A percentile compares a stretch with the other conserved stretches of the same genome.
These are phyloP conservation scores for Breviolum minutum DNA, from an alignment of 73 alveolate species.

Conservation along the genomic window DNA sequence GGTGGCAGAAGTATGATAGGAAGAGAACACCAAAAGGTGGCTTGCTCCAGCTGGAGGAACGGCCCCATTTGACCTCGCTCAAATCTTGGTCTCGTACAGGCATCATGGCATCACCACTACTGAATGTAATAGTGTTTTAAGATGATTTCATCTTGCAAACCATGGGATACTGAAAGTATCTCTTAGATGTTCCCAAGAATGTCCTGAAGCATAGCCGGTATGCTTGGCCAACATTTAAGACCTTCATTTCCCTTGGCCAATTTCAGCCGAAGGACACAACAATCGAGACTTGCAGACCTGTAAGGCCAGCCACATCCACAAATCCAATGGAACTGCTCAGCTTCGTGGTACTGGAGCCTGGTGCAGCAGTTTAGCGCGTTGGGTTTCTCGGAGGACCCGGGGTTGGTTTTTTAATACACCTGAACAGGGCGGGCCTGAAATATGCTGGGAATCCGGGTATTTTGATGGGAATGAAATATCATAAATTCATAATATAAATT, in stretches of 20 bases:
- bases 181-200: too few relatives aligned
- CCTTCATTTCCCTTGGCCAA: too few relatives aligned
- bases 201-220: neutral
- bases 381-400: neutral
- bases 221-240: too few relatives aligned
- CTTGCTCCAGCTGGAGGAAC: conserved; percentile 62
- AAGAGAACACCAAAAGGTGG: conserved; percentile 53
- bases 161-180: too few relatives aligned
- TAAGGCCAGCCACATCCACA: conserved; percentile 5
- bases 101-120: neutral
- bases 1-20: neutral
- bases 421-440: too few relatives aligned
- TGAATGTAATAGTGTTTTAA: too few relatives aligned
- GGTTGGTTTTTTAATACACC: too few relatives aligned
- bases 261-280: neutral
- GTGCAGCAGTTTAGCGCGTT: neutral
- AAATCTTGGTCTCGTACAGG: neutral
- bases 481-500: too few relatives aligned
- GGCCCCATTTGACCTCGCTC: neutral
- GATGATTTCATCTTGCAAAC: too few relatives aligned
- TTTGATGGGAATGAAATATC: too few relatives aligned
- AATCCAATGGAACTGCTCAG: neutral
- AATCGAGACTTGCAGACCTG: neutral
- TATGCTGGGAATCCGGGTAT: too few relatives aligned
- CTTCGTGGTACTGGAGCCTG: conserved; percentile 43